Evolutionary conservation across 2,329 filamentous ascomycete genomes (phyloP).

Genomic region (Cryphonectria radicalis): DNA sequence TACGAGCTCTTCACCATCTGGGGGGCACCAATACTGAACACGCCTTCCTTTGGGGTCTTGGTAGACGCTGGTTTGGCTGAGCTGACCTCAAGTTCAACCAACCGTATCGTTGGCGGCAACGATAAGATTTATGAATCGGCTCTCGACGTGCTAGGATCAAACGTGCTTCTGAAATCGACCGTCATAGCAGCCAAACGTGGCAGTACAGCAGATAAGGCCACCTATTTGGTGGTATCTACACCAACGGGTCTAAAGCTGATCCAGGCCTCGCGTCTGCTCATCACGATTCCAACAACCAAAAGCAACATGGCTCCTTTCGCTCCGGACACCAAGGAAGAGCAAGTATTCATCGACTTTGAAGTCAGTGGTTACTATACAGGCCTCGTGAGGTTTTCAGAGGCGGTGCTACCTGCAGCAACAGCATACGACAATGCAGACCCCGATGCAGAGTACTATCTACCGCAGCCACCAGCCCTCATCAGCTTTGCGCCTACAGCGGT

Average conservation of each 20-base stretch:
- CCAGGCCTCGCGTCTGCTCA: slow-evolving; percentile 39
- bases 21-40: background rate
- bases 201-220: slow-evolving; percentile 21
- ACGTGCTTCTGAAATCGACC: slow-evolving; percentile 40
- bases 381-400: slow-evolving; percentile 31
- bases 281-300: slow-evolving; percentile 41
- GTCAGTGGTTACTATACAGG: slow-evolving; percentile 37
- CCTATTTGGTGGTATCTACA: slow-evolving; percentile 33
- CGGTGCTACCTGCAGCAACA: background rate
- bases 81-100: slow-evolving; percentile 14
- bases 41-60: background rate
- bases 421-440: slow-evolving; percentile 18
- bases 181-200: slow-evolving; percentile 38
- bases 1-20: slow-evolving; percentile 1
- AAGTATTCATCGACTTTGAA: slow-evolving; percentile 21
- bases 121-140: slow-evolving; percentile 43
- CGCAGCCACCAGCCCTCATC: slow-evolving; percentile 16
- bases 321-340: slow-evolving; percentile 36
- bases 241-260: slow-evolving; percentile 34
- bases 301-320: slow-evolving; percentile 39
- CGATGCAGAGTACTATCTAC: slow-evolving; percentile 31
- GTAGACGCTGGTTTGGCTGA: background rate
- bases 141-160: slow-evolving; percentile 36
- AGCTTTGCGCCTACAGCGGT: slow-evolving; percentile 30
- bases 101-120: slow-evolving; percentile 32